Percentiles rank a stretch among this genome's conserved stretches.
These are phyloP conservation scores for Phaeodactylum tricornutum DNA, from an alignment of 108 stramenopile genomes.

Conservation along the genomic window DNA sequence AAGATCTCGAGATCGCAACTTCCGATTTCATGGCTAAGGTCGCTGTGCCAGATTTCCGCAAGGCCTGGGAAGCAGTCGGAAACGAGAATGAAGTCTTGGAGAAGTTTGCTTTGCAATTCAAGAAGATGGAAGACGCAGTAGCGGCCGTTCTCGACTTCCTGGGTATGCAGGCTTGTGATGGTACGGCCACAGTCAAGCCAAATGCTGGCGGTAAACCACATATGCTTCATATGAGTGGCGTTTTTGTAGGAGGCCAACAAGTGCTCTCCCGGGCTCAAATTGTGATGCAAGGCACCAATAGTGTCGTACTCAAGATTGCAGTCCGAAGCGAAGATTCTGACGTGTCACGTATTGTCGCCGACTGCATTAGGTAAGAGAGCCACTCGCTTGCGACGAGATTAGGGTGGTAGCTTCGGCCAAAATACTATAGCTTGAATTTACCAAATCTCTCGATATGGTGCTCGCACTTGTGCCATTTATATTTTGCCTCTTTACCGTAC, in stretches of 20 bases:
- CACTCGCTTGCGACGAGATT: too few relatives aligned
- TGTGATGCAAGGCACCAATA: conserved; percentile 48
- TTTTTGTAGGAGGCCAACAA: conserved; percentile 68
- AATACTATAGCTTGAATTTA: too few relatives aligned
- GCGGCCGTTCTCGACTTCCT: conserved; percentile 71
- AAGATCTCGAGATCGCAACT: conserved; percentile 74
- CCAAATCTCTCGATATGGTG: too few relatives aligned
- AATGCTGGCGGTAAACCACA: conserved; percentile 62
- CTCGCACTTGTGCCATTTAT: too few relatives aligned
- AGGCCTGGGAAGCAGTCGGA: conserved; percentile 75
- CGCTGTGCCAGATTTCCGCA: conserved; percentile 74
- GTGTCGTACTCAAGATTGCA: conserved; percentile 84
- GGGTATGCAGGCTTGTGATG: conserved; percentile 91
- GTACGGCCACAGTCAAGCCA: conserved; percentile 55
- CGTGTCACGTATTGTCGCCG: conserved; percentile 74
- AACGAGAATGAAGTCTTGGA: conserved; percentile 84
- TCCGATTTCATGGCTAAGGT: conserved; percentile 93
- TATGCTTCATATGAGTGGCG: conserved; percentile 86
- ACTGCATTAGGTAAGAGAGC: conserved; percentile 57
- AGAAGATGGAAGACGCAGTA: conserved; percentile 78
- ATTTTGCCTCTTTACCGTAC: too few relatives aligned
- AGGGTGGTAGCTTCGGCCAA: too few relatives aligned
- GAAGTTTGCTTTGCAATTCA: conserved; percentile 88
- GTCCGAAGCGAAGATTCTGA: conserved; percentile 65
- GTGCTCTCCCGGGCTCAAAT: conserved; percentile 84